Percentiles rank a stretch among this genome's conserved stretches.
These are phyloP conservation scores for Geoglossum cookeanum DNA, from an alignment of 2,329 filamentous ascomycete genomes.

Conservation along the genomic window DNA sequence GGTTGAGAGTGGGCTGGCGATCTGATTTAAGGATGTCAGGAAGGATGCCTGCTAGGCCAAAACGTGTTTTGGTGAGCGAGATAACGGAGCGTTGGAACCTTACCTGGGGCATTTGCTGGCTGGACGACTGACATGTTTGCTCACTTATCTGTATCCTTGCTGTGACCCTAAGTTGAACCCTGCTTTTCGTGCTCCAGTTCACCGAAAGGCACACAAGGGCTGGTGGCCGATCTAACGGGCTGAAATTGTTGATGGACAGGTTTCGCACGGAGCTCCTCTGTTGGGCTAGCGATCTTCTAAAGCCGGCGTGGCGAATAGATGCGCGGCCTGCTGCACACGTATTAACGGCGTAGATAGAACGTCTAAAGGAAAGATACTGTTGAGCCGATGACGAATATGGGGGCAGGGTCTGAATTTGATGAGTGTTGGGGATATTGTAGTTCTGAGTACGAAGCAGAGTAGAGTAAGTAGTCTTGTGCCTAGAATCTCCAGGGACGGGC, in stretches of 20 bases:
- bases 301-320: background rate
- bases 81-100: background rate
- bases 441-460: background rate
- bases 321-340: background rate
- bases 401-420: background rate
- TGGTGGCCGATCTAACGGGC: background rate
- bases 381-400: background rate
- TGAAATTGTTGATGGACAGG: background rate
- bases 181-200: background rate
- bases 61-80: background rate
- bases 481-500: background rate
- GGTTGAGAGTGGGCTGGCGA: background rate
- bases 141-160: conserved; percentile 2
- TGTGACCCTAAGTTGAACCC: background rate
- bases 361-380: background rate
- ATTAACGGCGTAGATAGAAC: background rate
- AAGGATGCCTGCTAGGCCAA: background rate
- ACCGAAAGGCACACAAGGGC: background rate
- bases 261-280: background rate
- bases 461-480: background rate
- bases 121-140: conserved; percentile 1
- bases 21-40: background rate
- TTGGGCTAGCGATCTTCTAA: background rate
- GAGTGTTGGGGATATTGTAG: background rate
- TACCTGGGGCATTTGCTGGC: background rate